Base-by-base conservation (phyloP, 1,284 basidiomycete genomes). In the Leccinum huronense region DNA sequence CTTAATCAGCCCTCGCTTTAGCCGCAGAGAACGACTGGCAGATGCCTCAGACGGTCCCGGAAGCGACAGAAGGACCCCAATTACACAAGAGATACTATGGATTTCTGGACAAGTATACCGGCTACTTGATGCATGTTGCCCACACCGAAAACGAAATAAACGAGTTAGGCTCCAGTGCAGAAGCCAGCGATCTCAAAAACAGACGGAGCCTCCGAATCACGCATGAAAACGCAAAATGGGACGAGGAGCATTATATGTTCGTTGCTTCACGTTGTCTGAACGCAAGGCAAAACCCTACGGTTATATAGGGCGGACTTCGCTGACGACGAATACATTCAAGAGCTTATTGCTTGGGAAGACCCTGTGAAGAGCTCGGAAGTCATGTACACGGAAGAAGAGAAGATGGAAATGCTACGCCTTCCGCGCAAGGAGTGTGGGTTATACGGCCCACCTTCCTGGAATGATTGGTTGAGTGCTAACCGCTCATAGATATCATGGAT, bases 201-300 rank as follows among this genome's bases (percentile, higher is more conserved):
- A 81, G 90, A 57, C 80, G 84, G 56, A 68, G 65, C 59, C 75
- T 77, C 63, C 82, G 90, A 57, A 67, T 85, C 9, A 72, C 76
- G 62, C 86, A 86, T 66, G 90, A 92, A 72, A 80, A 91, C 40
- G 79, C 82, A 45, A 92, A 92, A 75, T 94, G 88, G 83, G 88
- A 93, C 69, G 86, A 86, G 71, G 90, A 93, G 70, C 81, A 93
- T 75, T 94, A 93, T 71, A 86, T 92, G 91, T 91, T 73, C 62
- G 84, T 72, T 38, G 34, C 58, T 59, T 63, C 56, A 38, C 14
- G 23, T 59, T 60, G 27, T 61, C 63, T 58, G 27, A 31, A 33
- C 19, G 23, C 61, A 23, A 8, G 51, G 45, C 54, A 40, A 30
- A 51, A 59, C 55, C 54, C 54, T 57, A 61, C 58, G 34, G 38